Evolutionary conservation across 495 filamentous ascomycete genomes (phyloP).

Genomic region (Aspergillus taichungensis): DNA sequence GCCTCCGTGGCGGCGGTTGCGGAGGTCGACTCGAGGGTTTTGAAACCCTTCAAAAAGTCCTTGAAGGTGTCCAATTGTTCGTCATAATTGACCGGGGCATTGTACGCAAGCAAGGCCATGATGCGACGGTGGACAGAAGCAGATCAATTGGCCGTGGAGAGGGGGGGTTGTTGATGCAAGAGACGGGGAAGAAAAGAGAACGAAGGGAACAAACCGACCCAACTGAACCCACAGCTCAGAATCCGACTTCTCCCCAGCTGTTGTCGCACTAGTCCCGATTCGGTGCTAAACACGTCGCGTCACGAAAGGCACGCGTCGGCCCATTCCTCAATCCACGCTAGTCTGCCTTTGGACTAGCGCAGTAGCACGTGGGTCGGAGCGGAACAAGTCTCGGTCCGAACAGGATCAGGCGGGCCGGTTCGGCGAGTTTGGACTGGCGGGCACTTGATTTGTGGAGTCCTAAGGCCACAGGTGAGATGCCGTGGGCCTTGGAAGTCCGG

Average conservation of each 20-base stretch:
- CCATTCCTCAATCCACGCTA: slow-evolving; percentile 6
- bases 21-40: slow-evolving; percentile 61
- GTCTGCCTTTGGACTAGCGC: slow-evolving; percentile 1
- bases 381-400: slow-evolving; percentile 31
- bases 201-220: neutral
- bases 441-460: slow-evolving; percentile 18
- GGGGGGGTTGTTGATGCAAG: too few species aligned
- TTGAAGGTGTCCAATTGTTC: slow-evolving; percentile 81
- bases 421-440: slow-evolving; percentile 14
- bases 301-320: slow-evolving; percentile 18
- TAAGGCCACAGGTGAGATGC: neutral
- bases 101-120: slow-evolving; percentile 77
- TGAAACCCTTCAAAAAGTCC: slow-evolving; percentile 81
- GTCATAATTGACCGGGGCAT: slow-evolving; percentile 71
- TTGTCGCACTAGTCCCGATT: neutral
- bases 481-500: slow-evolving; percentile 15
- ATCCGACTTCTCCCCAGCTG: neutral
- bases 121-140: slow-evolving; percentile 13
- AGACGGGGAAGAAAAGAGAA: slow-evolving; percentile 3
- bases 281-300: slow-evolving; percentile 22
- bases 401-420: slow-evolving; percentile 6
- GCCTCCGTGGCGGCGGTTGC: slow-evolving; percentile 65
- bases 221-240: too few species aligned
- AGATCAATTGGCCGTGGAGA: slow-evolving; percentile 9
- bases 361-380: slow-evolving; percentile 15